These are phyloP conservation scores for Hansenula lynferdii DNA, from an alignment of 1,139 yeast genomes.

Conservation along the genomic window DNA sequence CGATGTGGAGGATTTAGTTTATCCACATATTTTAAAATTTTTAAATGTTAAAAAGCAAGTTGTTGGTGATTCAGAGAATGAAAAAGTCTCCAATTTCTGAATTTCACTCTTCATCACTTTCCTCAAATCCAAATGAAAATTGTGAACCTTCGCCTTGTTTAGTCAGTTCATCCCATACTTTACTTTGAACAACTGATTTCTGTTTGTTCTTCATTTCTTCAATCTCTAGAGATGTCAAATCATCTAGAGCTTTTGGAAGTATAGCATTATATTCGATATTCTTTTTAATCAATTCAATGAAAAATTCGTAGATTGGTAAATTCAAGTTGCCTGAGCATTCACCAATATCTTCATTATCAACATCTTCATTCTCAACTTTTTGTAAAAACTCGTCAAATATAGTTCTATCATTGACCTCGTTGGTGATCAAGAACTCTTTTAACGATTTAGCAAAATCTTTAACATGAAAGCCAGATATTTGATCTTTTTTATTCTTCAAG, in stretches of 20 bases:
- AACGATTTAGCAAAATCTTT: conserved; percentile 41
- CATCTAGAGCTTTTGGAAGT: conserved; percentile 31
- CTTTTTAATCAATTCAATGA: conserved; percentile 39
- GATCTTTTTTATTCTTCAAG: conserved; percentile 60
- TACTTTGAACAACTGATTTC: conserved; percentile 20
- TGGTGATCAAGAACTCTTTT: conserved; percentile 22
- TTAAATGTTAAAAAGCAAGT: conserved; percentile 15
- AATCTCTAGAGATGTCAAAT: conserved; percentile 28
- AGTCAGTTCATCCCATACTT: conserved; percentile 27
- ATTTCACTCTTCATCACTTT: conserved; percentile 3
- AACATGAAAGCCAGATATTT: conserved; percentile 75
- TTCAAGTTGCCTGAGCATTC: conserved; percentile 28
- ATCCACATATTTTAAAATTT: conserved; percentile 46
- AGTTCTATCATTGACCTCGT: conserved; percentile 13
- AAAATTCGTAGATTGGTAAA: conserved; percentile 57
- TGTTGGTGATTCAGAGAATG: conserved; percentile 1
- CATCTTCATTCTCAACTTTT: conserved; percentile 16
- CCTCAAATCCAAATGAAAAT: conserved; percentile 22
- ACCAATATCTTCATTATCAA: conserved; percentile 37
- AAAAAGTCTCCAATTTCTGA: conserved; percentile 7
- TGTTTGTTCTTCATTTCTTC: conserved; percentile 22
- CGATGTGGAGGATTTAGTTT: conserved; percentile 51
- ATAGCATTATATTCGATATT: conserved; percentile 26
- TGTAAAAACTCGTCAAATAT: conserved; percentile 22
- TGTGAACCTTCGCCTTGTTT: conserved; percentile 5